Percentiles rank a stretch among this genome's conserved stretches.
These are phyloP conservation scores for Microstegium vimineum DNA, from an alignment of 176 grass and related monocot species.

Conservation along the genomic window DNA sequence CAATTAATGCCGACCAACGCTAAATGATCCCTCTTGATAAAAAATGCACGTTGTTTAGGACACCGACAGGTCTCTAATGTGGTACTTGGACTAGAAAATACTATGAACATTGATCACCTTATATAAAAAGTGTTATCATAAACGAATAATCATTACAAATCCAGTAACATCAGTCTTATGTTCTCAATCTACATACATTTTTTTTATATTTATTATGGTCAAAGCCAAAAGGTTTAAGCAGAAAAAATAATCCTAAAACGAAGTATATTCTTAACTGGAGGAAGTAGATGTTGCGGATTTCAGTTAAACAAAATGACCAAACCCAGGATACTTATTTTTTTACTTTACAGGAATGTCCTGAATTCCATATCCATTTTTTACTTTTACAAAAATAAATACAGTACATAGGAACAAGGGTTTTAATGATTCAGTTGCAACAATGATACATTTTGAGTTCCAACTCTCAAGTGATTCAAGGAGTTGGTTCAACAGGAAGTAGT, in stretches of 20 bases:
- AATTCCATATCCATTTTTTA: not conserved
- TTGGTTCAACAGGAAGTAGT: slow-evolving; percentile 2
- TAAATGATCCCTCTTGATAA: not conserved
- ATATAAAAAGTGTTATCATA: not conserved
- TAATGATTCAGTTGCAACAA: slow-evolving; percentile 15
- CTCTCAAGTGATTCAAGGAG: not conserved
- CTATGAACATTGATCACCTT: not conserved
- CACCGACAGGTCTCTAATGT: not conserved
- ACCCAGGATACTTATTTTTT: not conserved
- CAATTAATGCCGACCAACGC: not conserved
- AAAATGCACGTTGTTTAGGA: not conserved
- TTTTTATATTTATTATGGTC: not conserved
- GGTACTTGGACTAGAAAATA: not conserved
- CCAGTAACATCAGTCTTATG: not conserved
- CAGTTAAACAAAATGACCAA: not conserved
- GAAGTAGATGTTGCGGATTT: not conserved
- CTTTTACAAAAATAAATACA: slow-evolving; percentile 6
- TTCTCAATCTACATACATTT: not conserved
- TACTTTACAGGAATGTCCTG: not conserved
- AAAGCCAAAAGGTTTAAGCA: not conserved
- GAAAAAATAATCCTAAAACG: not conserved
- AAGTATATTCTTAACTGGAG: not conserved
- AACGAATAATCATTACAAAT: not conserved
- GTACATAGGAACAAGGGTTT: not conserved
- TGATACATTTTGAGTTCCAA: not conserved